Percentiles rank a stretch among this genome's conserved stretches.
These are phyloP conservation scores for Cronartium quercuum DNA, from an alignment of 1,284 basidiomycete genomes.

Conservation along the genomic window DNA sequence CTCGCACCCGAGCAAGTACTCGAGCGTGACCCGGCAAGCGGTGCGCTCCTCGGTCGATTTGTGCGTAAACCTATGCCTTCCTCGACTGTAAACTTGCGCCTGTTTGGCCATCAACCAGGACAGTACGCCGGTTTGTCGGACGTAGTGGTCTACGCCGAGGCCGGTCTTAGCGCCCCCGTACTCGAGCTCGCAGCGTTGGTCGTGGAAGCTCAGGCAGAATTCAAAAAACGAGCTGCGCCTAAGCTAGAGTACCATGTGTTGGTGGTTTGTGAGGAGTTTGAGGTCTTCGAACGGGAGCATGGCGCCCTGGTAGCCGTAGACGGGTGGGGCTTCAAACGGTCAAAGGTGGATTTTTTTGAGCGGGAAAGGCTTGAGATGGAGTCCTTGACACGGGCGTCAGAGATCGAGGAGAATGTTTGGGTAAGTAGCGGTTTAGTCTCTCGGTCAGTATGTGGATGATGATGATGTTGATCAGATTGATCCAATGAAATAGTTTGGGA, in stretches of 20 bases:
- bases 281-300: slow-evolving; percentile 53
- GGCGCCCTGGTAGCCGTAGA: slow-evolving; percentile 56
- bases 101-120: slow-evolving; percentile 52
- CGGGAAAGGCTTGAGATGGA: slow-evolving; percentile 81
- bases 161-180: slow-evolving; percentile 56
- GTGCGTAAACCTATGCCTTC: slow-evolving; percentile 9
- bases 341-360: slow-evolving; percentile 54
- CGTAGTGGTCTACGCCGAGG: slow-evolving; percentile 76
- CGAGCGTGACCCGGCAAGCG: slow-evolving; percentile 16
- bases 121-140: slow-evolving; percentile 85
- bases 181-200: slow-evolving; percentile 41
- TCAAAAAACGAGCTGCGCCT: slow-evolving; percentile 44
- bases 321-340: slow-evolving; percentile 51
- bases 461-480: no score
- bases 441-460: neutral
- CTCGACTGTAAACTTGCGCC: slow-evolving; percentile 44
- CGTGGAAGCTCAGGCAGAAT: slow-evolving; percentile 50
- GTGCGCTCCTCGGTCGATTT: slow-evolving; percentile 10
- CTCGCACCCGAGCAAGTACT: slow-evolving; percentile 39
- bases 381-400: slow-evolving; percentile 72
- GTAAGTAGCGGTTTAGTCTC: slow-evolving; percentile 46
- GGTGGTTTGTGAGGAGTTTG: slow-evolving; percentile 62
- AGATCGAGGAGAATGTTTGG: slow-evolving; percentile 62
- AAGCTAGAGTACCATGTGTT: slow-evolving; percentile 77
- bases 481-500: slow-evolving; percentile 6